A percentile compares a stretch with the other conserved stretches of the same genome.
Conservation (phyloP, 225 moss, liverwort and hornwort species). For the Polytrichum formosum region DNA sequence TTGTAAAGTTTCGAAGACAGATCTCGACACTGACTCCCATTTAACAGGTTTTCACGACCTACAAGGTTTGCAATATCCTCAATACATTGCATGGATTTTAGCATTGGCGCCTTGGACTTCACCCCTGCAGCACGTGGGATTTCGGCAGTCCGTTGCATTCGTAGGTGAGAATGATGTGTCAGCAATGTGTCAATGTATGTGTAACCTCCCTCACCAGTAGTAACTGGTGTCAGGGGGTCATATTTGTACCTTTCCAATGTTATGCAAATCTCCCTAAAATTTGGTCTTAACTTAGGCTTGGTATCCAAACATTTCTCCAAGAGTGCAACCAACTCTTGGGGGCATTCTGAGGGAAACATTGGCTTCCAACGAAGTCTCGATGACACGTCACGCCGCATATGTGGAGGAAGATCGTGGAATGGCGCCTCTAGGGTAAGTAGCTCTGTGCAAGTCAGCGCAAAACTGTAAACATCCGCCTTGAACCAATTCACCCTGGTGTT, state of each 20-base stretch:
- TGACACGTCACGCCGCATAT: background rate
- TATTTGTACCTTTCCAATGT: background rate
- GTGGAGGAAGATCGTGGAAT: background rate
- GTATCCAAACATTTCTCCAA: background rate
- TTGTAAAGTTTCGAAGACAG: conserved; percentile 25
- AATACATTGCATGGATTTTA: too few species aligned
- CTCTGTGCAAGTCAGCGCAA: background rate
- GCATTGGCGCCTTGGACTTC: too few species aligned
- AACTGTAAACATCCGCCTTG: too few species aligned
- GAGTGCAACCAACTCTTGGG: background rate
- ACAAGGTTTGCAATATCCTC: too few species aligned
- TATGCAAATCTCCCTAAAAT: background rate
- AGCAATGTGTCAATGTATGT: too few species aligned
- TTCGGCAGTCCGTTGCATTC: too few species aligned
- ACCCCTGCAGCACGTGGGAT: too few species aligned
- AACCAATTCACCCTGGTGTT: background rate
- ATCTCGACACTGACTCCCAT: conserved; percentile 39
- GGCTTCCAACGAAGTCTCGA: background rate
- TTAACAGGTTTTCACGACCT: conserved; percentile 11
- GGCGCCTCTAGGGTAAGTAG: background rate
- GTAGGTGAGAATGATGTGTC: too few species aligned
- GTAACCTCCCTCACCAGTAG: too few species aligned
- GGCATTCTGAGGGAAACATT: background rate
- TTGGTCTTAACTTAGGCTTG: background rate
- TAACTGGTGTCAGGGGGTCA: too few species aligned